Base-by-base conservation (phyloP, 495 filamentous ascomycete species). In the Clavariopsis aquatica region DNA sequence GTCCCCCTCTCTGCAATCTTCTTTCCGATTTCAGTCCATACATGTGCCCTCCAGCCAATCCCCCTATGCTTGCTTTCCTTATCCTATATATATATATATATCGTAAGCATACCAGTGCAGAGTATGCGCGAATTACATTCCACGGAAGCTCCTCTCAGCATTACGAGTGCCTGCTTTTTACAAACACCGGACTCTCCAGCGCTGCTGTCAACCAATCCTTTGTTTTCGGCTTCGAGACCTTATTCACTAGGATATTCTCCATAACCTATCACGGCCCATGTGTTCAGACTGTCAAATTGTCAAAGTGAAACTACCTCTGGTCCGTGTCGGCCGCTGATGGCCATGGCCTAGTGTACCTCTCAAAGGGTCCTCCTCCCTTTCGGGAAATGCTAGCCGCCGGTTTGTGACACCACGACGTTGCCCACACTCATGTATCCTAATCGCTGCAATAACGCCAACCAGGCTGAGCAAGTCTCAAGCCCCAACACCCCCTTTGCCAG, bases 201-300 rank as follows among this genome's bases (percentile, higher is more conserved):
- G 5, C 19, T 41, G 20, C 34, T 24, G 29, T 31, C 28, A 43
- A 34, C 36, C 31, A 12, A 19, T 13, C n/a, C 29, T 2, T 29
- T 34, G 6, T 34, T 54, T 29, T n/a, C n/a, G 19, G 52, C 22
- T 20, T 54, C n/a, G n/a, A 29, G 5, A 36, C 52, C 17, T 31
- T 36, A 19, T 28, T 27, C 34, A 29, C 10, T 19, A 34, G 52
- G 26, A 36, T 54, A 19, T 6, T 7, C 13, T n/a, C 38, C n/a
- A 29, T 1, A 54, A 34, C 24, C 52, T 31, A 20, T 27, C 26
- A 29, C 52, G 34, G 26, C 26, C 52, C 10, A 15, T 20, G n/a
- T 54, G 52, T 31, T 27, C 31, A 54, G 24, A 20, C 52, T 54
- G 52, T 54, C 52, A 54, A 27, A 36, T 27, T 54, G 52, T 54